Evolutionary conservation across 768 basidiomycete genomes (phyloP), one percentile per base, ranked within the genome.

Genomic region (Hericium alpestre): DNA sequence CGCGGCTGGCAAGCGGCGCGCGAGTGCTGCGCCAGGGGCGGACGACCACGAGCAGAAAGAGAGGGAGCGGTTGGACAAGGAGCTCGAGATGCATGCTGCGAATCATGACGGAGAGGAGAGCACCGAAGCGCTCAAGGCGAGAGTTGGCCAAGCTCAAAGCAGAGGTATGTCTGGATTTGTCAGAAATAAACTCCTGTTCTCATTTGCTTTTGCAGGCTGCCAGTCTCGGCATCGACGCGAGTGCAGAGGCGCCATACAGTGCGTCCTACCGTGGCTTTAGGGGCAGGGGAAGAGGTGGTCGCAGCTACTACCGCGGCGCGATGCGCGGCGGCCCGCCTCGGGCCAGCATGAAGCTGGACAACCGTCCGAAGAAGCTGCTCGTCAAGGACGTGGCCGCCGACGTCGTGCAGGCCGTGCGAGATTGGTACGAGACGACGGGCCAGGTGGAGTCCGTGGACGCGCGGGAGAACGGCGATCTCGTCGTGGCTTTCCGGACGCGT

Each of bases 321-420:
- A 74, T 79, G 61, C 81, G 89, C 48, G 87, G 89, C 56, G 83
- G 81, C 2, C 77, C 80, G 49, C 76, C 83, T 10, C 79, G 86
- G 43, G 73, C 76, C 10, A 91, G 84, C 64, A 87, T 95, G 86
- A 88, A 88, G 66, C 79, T 96, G 27, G 93, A 96, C 69, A 92
- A 93, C 65, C 82, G 93, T 16, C 88, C 93, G 10, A 87, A 84
- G 72, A 85, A 81, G 69, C 72, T 96, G 22, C 70, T 87, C 20
- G 74, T 96, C 27, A 86, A 89, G 65, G 88, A 86, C 39, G 80
- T 80, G 9, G 70, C 74, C 38, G 76, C 78, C 18, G 74, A 74
- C n/a, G 73, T 74, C 32, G 59, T 82, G 37, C 81, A 84, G 59
- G 76, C 79, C 6, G 72, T 93, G 58, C 81, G 79, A 60, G 84